phyloP scores from a whole-genome alignment of 768 basidiomycete genomes.

The Lanmaoa rubissima region DNA sequence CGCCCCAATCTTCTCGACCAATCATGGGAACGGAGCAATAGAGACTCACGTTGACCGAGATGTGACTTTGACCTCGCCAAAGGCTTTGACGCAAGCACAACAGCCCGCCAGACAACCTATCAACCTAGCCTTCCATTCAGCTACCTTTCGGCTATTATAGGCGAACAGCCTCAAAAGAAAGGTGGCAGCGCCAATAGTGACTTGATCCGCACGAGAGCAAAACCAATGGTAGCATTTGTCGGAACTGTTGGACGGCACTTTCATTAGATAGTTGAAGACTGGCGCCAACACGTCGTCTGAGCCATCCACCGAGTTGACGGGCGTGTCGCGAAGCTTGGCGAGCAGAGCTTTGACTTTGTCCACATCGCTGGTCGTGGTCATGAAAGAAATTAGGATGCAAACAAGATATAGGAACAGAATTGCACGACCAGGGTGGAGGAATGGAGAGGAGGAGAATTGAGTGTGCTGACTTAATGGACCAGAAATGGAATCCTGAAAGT shows the following conservation, averaged over 20 bases:
- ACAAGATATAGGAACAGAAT: background rate
- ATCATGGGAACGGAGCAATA: background rate
- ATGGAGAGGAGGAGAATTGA: background rate
- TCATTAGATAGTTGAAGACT: constrained; percentile 56
- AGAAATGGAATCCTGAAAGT: constrained; percentile 10
- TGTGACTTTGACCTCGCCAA: constrained; percentile 60
- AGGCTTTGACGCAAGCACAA: constrained; percentile 63
- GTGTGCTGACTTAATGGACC: background rate
- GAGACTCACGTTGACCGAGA: constrained; percentile 72
- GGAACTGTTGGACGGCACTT: constrained; percentile 35
- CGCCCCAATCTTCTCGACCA: constrained; percentile 5
- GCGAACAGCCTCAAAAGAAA: constrained; percentile 84
- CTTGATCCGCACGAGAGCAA: constrained; percentile 57
- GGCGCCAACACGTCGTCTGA: constrained; percentile 47
- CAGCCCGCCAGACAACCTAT: constrained; percentile 59
- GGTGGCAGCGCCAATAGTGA: constrained; percentile 65
- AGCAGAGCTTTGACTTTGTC: constrained; percentile 50
- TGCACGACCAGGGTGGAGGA: background rate
- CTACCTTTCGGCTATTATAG: constrained; percentile 59
- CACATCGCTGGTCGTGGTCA: constrained; percentile 26
- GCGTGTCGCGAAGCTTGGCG: constrained; percentile 52
- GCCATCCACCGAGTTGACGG: constrained; percentile 49
- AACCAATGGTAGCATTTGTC: constrained; percentile 71
- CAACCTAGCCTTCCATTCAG: constrained; percentile 61
- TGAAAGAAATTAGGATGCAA: constrained; percentile 10